Evolutionary conservation across 805 yeast species (phyloP).

Genomic region (Lipomyces kockii): DNA sequence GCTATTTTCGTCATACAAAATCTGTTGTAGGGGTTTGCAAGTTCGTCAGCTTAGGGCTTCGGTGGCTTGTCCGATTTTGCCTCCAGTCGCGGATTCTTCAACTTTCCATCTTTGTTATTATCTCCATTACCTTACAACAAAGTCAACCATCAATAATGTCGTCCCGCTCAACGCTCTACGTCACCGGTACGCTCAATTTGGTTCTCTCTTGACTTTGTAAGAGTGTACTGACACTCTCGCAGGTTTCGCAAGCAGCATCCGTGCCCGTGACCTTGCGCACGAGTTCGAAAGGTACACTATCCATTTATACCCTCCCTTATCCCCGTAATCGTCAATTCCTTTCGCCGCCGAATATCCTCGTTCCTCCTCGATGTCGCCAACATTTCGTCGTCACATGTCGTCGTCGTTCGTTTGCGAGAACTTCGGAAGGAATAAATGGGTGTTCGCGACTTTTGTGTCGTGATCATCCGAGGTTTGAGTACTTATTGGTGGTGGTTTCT

Average conservation of each 20-base stretch:
- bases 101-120: neutral
- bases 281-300: slow-evolving; percentile 42
- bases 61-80: neutral
- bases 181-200: slow-evolving; percentile 31
- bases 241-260: slow-evolving; percentile 40
- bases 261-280: slow-evolving; percentile 44
- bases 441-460: neutral
- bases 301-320: neutral
- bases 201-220: neutral
- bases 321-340: neutral
- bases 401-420: slow-evolving; percentile 3
- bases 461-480: neutral
- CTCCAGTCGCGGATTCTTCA: neutral
- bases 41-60: neutral
- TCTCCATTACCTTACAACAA: neutral
- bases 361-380: slow-evolving; percentile 3
- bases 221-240: slow-evolving; percentile 5
- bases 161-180: slow-evolving; percentile 39
- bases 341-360: neutral
- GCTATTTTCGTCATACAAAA: neutral
- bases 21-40: neutral
- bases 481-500: neutral
- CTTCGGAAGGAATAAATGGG: neutral
- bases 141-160: slow-evolving; percentile 13
- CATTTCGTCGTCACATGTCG: neutral